A percentile compares a stretch with the other conserved stretches of the same genome.
phyloP scores from a whole-genome alignment of 148 eudicot genomes.

The Rhododendron henanense region DNA sequence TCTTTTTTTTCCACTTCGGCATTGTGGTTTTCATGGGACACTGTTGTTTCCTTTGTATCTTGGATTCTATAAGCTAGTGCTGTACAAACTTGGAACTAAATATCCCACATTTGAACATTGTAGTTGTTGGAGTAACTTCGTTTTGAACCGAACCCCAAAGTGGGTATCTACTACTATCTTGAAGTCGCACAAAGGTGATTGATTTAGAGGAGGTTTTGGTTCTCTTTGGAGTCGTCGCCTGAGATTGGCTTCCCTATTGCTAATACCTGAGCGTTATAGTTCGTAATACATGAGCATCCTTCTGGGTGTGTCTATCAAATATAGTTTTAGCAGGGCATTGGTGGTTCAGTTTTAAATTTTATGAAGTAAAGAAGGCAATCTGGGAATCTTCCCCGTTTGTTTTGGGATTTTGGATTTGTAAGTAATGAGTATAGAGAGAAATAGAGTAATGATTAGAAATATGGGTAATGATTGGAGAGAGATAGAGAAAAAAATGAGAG shows the following conservation, averaged over 20 bases:
- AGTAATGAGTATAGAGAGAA: too few relatives aligned
- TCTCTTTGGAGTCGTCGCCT: neutral
- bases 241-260: neutral
- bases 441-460: too few relatives aligned
- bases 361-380: neutral
- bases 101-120: neutral
- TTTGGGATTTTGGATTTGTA: too few relatives aligned
- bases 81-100: neutral
- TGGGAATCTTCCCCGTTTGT: neutral
- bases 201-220: neutral
- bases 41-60: constrained; percentile 5
- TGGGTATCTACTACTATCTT: neutral
- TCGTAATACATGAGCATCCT: neutral
- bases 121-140: neutral
- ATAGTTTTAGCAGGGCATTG: neutral
- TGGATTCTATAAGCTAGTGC: neutral
- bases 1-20: neutral
- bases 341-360: neutral
- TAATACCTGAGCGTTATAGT: neutral
- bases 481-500: too few relatives aligned
- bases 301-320: neutral
- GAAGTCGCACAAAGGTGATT: neutral
- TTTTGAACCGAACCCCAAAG: neutral
- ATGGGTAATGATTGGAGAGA: too few relatives aligned
- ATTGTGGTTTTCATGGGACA: constrained; percentile 6